Evolutionary conservation across 2,329 filamentous ascomycete species (phyloP).

Genomic region (Cercospora beticola): DNA sequence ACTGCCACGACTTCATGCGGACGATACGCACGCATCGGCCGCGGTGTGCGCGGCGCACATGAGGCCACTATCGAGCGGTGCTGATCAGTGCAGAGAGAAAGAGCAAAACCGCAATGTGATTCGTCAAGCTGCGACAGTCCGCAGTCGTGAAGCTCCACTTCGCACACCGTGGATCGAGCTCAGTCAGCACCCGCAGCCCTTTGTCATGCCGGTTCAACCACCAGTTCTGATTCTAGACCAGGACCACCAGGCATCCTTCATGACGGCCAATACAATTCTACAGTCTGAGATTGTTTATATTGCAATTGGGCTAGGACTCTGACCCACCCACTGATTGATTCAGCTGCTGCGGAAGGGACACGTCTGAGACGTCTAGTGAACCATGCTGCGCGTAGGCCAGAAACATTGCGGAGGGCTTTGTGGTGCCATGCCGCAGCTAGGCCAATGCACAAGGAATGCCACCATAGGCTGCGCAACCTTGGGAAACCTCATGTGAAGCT

Average conservation of each 20-base stretch:
- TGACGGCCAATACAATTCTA: neutral
- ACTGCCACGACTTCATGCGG: neutral
- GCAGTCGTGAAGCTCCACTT: neutral
- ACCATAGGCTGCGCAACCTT: neutral
- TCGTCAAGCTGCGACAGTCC: neutral
- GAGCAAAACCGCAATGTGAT: neutral
- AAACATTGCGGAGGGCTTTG: neutral
- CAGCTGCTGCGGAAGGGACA: neutral
- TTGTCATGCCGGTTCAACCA: neutral
- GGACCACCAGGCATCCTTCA: neutral
- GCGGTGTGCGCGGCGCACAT: neutral
- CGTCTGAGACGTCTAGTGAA: neutral
- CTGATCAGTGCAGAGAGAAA: neutral
- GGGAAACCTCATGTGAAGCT: neutral
- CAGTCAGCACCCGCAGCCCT: neutral
- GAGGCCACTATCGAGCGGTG: neutral
- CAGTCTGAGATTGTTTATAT: neutral
- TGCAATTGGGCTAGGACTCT: neutral
- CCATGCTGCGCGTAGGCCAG: neutral
- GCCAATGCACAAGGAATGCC: neutral
- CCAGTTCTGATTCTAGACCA: neutral
- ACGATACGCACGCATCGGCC: neutral
- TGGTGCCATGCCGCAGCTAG: neutral
- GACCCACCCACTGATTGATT: neutral
- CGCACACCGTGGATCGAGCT: neutral